Evolutionary conservation across 352 stramenopile genomes (phyloP).

Genomic region (Phytophthora palmivora): DNA sequence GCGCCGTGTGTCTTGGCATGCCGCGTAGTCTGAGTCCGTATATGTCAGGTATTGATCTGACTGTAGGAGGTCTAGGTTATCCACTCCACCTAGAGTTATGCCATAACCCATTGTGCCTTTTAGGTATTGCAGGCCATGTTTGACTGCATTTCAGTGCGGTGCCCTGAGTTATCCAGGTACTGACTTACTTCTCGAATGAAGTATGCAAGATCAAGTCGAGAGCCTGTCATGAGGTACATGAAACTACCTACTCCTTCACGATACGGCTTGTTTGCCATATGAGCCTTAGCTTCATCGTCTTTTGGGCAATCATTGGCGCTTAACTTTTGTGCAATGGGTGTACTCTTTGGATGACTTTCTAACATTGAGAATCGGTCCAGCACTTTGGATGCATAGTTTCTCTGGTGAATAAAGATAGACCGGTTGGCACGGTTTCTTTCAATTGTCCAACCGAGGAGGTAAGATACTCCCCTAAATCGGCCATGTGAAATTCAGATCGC

Average conservation of each 20-base stretch:
- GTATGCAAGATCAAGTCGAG: slow-evolving; percentile 3
- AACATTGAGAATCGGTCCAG: neutral
- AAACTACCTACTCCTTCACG: slow-evolving; percentile 12
- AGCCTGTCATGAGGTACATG: slow-evolving; percentile 14
- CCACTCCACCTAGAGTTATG: no score
- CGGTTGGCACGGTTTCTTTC: neutral
- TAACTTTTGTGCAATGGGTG: neutral
- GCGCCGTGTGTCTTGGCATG: no score
- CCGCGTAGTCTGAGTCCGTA: no score
- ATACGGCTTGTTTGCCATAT: slow-evolving; percentile 1
- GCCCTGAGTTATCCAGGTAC: slow-evolving; percentile 3
- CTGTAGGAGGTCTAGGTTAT: no score
- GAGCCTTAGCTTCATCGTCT: neutral
- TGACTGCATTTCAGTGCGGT: slow-evolving; percentile 7
- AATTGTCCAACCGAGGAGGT: slow-evolving; percentile 12
- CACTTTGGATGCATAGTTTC: no score
- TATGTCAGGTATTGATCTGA: no score
- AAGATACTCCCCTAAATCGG: slow-evolving; percentile 16
- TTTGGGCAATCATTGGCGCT: neutral
- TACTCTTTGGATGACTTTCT: no score
- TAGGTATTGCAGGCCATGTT: slow-evolving; percentile 5
- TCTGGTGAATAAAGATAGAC: no score
- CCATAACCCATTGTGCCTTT: slow-evolving; percentile 10
- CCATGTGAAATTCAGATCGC: slow-evolving; percentile 3
- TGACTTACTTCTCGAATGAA: slow-evolving; percentile 13